Evolutionary conservation across 805 yeast species (phyloP).

Genomic region (Torulaspora quercuum): DNA sequence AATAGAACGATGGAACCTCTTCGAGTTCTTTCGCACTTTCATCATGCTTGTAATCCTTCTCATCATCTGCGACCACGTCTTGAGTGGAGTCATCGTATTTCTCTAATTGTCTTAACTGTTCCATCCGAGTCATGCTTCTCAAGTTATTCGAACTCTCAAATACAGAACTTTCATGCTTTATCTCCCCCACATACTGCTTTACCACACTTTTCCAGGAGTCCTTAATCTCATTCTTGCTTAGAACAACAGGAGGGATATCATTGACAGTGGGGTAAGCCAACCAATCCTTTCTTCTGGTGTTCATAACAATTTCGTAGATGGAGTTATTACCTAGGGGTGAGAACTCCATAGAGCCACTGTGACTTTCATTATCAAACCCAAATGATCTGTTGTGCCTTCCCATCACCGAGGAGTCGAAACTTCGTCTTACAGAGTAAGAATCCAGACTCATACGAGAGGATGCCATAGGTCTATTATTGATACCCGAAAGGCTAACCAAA

Average conservation of each 20-base stretch:
- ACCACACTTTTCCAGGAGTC: constrained; percentile 45
- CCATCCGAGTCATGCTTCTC: constrained; percentile 38
- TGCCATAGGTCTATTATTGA: constrained; percentile 15
- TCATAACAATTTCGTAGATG: constrained; percentile 64
- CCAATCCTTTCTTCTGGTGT: constrained; percentile 38
- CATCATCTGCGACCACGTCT: constrained; percentile 5
- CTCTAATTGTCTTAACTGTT: constrained; percentile 40
- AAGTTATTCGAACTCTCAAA: constrained; percentile 44
- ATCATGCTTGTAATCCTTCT: constrained; percentile 18
- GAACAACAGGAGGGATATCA: constrained; percentile 80
- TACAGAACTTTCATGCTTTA: constrained; percentile 44
- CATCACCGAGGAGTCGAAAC: constrained; percentile 34
- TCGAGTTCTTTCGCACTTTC: constrained; percentile 24
- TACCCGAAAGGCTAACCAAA: constrained; percentile 29
- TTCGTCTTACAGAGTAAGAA: constrained; percentile 28
- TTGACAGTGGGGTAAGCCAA: constrained; percentile 65
- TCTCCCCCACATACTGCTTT: constrained; percentile 42
- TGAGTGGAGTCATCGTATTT: constrained; percentile 9
- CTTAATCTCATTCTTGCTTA: constrained; percentile 47
- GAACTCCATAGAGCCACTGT: constrained; percentile 34
- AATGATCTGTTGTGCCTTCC: constrained; percentile 21
- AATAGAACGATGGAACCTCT: constrained; percentile 64
- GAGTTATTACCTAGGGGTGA: constrained; percentile 51
- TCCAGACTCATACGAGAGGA: constrained; percentile 27
- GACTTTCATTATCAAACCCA: constrained; percentile 24